Evolutionary conservation across 1,284 basidiomycete species (phyloP), one percentile per base, ranked within the genome.

Genomic region (Papiliotrema flavescens): DNA sequence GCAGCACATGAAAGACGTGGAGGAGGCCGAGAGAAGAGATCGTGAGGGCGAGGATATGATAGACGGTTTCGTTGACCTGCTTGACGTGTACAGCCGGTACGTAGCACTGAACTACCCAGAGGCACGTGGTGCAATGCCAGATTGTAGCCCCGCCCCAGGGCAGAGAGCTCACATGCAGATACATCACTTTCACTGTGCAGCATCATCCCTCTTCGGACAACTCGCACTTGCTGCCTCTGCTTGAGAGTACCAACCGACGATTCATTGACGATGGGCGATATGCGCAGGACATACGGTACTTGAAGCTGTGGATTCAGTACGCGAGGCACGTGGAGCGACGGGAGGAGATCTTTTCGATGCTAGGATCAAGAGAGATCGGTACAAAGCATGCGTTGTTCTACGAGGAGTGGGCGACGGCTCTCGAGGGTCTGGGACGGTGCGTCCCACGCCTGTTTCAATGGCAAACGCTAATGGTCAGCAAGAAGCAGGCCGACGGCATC

Each of bases 291-390:
- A 76, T 89, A 51, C 83, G 94, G 39, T 96, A 97, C 74, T 81
- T 97, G 47, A 89, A 88, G 72, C 76, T 95, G 32, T 96, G 93
- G 93, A 83, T 85, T 17, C 79, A 87, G 56, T 92, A 92, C 70
- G 85, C 89, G 1, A 81, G 83, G 46, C 81, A 84, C 60, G 81
- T 88, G 41, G 79, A 81, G 55, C 53, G 74, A 50, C 47, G 76
- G 39, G 64, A 83, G 78, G 82, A 90, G 66, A 83, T 91, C 55
- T 91, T 87, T 76, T 79, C 83, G 26, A 87, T 87, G 70, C 76
- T 95, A 50, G 79, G 91, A 55, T 84, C 85, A 44, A 85, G 84
- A 52, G 85, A 87, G 48, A 87, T 95, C 66, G 92, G 90, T 0
- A 86, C 83, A 2, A 81, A 82, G 2, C 88, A 88, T 68, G 85